Percentiles rank a stretch among this genome's conserved stretches.
Evolutionary conservation across 106 monocot species (phyloP).

Genomic region (Dendrobium chrysotoxum): DNA sequence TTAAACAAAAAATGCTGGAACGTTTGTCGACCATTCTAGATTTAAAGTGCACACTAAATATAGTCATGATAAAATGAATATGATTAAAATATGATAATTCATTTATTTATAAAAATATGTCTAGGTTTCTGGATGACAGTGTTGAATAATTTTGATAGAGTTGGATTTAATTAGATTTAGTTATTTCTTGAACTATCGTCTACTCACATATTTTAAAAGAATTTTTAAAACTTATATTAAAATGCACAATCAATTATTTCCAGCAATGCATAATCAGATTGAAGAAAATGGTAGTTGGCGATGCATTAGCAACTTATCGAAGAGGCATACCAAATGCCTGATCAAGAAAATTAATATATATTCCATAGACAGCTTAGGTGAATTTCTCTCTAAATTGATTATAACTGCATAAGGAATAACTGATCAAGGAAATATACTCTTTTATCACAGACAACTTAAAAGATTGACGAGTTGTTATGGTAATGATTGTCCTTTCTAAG

Average conservation of each 20-base stretch:
- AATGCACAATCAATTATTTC: neutral
- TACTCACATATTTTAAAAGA: neutral
- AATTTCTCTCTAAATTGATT: neutral
- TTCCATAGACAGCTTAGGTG: neutral
- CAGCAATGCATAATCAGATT: neutral
- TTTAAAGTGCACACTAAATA: too few relatives aligned
- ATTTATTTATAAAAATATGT: too few relatives aligned
- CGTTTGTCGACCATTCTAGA: too few relatives aligned
- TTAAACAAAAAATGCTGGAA: too few relatives aligned
- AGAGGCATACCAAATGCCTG: neutral
- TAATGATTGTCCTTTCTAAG: neutral
- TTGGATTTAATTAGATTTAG: too few relatives aligned
- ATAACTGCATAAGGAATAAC: neutral
- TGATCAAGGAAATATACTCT: neutral
- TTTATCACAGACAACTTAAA: neutral
- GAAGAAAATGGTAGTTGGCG: neutral
- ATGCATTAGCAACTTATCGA: neutral
- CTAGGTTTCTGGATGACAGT: too few relatives aligned
- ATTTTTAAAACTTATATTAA: neutral
- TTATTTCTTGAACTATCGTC: too few relatives aligned
- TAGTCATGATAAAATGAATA: too few relatives aligned
- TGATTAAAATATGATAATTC: too few relatives aligned
- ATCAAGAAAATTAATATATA: neutral
- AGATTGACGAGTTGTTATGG: neutral
- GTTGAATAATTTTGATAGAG: too few relatives aligned